Base-by-base conservation (phyloP, 805 yeast species). In the Debaryomyces prosopidis region DNA sequence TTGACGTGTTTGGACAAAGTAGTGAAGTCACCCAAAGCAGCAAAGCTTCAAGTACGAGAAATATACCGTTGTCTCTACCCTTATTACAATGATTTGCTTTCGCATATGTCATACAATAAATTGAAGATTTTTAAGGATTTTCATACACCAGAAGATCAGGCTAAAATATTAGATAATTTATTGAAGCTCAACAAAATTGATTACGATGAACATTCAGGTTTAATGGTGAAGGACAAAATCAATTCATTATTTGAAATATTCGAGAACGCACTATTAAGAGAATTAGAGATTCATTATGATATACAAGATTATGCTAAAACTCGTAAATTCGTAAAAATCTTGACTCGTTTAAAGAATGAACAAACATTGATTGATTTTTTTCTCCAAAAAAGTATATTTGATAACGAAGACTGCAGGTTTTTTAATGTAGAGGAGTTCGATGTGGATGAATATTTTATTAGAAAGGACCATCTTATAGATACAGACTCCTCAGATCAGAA, bases 181-280 rank as follows among this genome's bases (percentile, higher is more conserved):
- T 53, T 65, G 45, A 58, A 58, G 36, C 78, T 69, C 55, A 69
- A 76, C 19, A 55, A 54, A 33, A 57, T 69, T 9, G 76, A 59
- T 51, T 60, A 52, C 34, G 52, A 57, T 39, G 67, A 57, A 54
- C 67, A 49, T 36, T 57, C 62, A 12, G 54, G 65, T 53, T 57
- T 46, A 45, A 44, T 49, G 39, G 67, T 55, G 48, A 68, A 58
- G 53, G 73, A 59, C 54, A 76, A 80, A 47, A 63, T 85, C 39
- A 75, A 73, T 31, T 73, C 85, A 3, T 69, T 84, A 10, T 61
- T 81, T 32, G 92, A 85, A 55, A 69, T 87, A 15, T 87, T 89
- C 58, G 84, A 85, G 34, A 85, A 78, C 58, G 87, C 94, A 0
- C 73, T 86, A 6, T 60, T 88, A 12, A 64, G 81, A 38, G 95